Percentiles rank a stretch among this genome's conserved stretches.
Evolutionary conservation across 257 asterid genomes (phyloP).

Genomic region (Thymus quinquecostatus): DNA sequence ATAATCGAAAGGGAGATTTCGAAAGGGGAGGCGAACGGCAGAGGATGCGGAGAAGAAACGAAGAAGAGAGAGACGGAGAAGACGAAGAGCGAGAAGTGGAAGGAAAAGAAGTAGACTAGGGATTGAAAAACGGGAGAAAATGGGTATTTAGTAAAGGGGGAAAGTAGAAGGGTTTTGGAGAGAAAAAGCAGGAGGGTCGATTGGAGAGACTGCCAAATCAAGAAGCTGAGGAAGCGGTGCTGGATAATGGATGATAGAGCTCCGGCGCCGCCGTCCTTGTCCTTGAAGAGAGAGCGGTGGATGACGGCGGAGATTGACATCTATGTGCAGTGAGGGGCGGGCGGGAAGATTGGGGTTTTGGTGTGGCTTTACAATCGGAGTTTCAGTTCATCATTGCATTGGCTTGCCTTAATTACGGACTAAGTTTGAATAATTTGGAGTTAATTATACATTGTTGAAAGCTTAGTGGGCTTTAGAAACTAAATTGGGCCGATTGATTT

Average conservation of each 20-base stretch:
- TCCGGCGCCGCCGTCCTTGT: conserved; percentile 59
- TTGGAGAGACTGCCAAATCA: conserved; percentile 80
- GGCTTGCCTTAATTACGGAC: too few species aligned
- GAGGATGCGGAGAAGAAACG: conserved; percentile 67
- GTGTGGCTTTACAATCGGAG: not conserved
- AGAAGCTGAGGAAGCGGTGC: conserved; percentile 76
- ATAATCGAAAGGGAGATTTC: conserved; percentile 53
- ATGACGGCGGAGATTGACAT: conserved; percentile 66
- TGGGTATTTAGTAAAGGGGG: conserved; percentile 45
- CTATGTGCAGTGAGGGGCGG: not conserved
- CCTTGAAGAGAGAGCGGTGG: conserved; percentile 58
- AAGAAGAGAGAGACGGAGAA: conserved; percentile 63
- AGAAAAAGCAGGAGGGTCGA: conserved; percentile 60
- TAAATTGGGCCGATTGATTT: not conserved
- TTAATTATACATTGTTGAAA: too few species aligned
- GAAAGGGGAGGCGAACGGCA: conserved; percentile 59
- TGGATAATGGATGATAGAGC: conserved; percentile 47
- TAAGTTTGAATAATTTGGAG: too few species aligned
- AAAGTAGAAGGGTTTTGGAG: conserved; percentile 56
- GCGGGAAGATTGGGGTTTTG: not conserved
- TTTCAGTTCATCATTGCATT: too few species aligned
- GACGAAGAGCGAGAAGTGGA: conserved; percentile 62
- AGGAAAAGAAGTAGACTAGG: conserved; percentile 50
- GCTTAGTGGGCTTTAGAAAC: not conserved
- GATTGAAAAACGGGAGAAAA: conserved; percentile 44